Conservation (phyloP, 1,284 basidiomycete species). For the Rhodotorula glutinis region DNA sequence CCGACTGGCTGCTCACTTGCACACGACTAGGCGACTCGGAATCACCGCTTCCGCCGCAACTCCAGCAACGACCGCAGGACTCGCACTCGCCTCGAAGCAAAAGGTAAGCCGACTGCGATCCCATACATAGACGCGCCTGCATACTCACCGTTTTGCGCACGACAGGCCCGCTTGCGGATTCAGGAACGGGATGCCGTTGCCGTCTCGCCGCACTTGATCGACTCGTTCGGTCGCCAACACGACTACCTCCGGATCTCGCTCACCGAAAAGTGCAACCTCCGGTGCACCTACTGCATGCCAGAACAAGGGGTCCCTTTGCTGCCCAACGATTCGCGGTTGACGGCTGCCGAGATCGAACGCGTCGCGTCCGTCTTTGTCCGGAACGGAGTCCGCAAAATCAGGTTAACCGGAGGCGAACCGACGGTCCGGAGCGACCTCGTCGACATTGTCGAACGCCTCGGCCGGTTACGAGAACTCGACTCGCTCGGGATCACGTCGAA, state of each 20-base stretch:
- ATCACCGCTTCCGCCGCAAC: too few species aligned
- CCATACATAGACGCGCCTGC: too few species aligned
- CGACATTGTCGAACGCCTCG: slow-evolving; percentile 57
- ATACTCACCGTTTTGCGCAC: too few species aligned
- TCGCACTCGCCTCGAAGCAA: too few species aligned
- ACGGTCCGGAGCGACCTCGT: slow-evolving; percentile 75
- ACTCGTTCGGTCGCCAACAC: slow-evolving; percentile 65
- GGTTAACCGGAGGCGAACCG: slow-evolving; percentile 83
- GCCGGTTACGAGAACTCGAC: slow-evolving; percentile 50
- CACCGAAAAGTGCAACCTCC: slow-evolving; percentile 80
- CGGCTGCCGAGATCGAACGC: slow-evolving; percentile 70
- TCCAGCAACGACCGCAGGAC: too few species aligned
- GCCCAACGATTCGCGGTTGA: slow-evolving; percentile 64
- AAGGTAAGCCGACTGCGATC: too few species aligned
- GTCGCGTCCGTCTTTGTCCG: slow-evolving; percentile 71
- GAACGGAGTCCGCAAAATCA: slow-evolving; percentile 77
- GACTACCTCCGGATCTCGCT: slow-evolving; percentile 81
- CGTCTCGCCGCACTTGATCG: slow-evolving; percentile 45
- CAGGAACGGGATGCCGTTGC: slow-evolving; percentile 9
- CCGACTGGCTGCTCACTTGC: too few species aligned
- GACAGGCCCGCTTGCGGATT: slow-evolving; percentile 16
- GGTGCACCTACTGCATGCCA: slow-evolving; percentile 91
- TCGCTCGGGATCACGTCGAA: slow-evolving; percentile 85
- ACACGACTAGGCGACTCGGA: too few species aligned
- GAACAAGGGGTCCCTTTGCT: slow-evolving; percentile 72